Percentiles rank a stretch among this genome's conserved stretches.
phyloP scores from a whole-genome alignment of 2,329 filamentous ascomycete species.

The Aotearoamyces nothofagi region DNA sequence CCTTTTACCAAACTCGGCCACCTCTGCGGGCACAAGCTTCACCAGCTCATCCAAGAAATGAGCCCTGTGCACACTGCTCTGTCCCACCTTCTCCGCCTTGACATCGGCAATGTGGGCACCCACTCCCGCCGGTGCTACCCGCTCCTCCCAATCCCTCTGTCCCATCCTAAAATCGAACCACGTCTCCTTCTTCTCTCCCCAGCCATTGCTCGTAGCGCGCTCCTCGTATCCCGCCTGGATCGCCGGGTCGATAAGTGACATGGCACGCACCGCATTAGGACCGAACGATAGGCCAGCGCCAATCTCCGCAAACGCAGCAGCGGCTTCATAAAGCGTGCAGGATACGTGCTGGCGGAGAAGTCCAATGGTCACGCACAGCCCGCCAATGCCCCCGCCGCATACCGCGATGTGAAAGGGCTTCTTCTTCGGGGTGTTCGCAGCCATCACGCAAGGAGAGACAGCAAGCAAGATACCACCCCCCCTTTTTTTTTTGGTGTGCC shows the following conservation, averaged over 20 bases:
- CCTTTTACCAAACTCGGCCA: slow-evolving; percentile 20
- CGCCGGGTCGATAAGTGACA: slow-evolving; percentile 14
- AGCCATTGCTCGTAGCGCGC: slow-evolving; percentile 12
- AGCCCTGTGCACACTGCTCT: slow-evolving; percentile 15
- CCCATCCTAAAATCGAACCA: slow-evolving; percentile 17
- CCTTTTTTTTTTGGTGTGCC: too few species aligned
- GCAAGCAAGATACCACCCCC: too few species aligned
- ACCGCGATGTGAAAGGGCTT: slow-evolving; percentile 17
- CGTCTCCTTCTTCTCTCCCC: slow-evolving; percentile 9
- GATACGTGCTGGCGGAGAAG: slow-evolving; percentile 16
- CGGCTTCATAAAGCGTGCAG: slow-evolving; percentile 16
- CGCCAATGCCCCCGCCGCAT: slow-evolving; percentile 18
- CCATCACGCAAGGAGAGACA: too few species aligned
- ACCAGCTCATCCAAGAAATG: slow-evolving; percentile 18
- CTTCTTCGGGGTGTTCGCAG: too few species aligned
- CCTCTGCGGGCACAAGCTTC: slow-evolving; percentile 23
- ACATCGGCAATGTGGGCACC: slow-evolving; percentile 2
- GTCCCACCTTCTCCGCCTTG: slow-evolving; percentile 2
- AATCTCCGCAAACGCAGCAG: slow-evolving; percentile 17
- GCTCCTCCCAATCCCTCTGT: background rate
- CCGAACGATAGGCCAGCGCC: slow-evolving; percentile 19
- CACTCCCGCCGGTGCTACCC: background rate
- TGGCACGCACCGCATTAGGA: slow-evolving; percentile 16
- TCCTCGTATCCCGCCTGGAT: slow-evolving; percentile 13
- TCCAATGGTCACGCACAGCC: slow-evolving; percentile 15